Evolutionary conservation across 2,329 filamentous ascomycete species (phyloP), one percentile per base, ranked within the genome.

Genomic region (Clonostachys sp.): DNA sequence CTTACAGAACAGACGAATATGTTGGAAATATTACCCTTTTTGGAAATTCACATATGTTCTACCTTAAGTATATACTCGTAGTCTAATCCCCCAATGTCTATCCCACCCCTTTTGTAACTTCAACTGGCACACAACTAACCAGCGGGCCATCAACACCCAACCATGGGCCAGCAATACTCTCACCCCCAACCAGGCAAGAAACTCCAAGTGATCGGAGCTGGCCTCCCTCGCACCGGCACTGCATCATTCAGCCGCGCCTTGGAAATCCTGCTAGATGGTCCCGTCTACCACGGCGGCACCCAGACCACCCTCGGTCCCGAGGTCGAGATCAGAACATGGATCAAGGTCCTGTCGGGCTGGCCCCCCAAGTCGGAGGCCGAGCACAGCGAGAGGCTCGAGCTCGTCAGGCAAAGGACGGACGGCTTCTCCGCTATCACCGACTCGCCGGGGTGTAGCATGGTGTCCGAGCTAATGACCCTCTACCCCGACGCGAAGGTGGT

Each of bases 401-500:
- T 66, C 6, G 58, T 73, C 7, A 60, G 60, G 48, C 57, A 67
- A 41, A 57, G 62, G 12, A 61, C 65, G 4, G 61, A 63, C 13
- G 73, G 74, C 20, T 78, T 71, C 51, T 68, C 67, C 5, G 73
- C 67, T n/a, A 62, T 69, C 35, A 71, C 72, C 35, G 75, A 78
- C 53, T 53, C 64, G 14, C 73, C 74, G 0, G 62, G 61, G 5
- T 62, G 61, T 14, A 60, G 66, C 44, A 66, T 76, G 24, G 58
- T 74, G 16, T 61, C 66, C 13, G 72, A 78, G 51, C 57, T 78
- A 35, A 54, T 77, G 49, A 64, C 71, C 47, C 51, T 76, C 9
- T 77, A 76, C 49, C 74, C 75, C 0, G 64, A 77, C 30, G 73
- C 73, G 12, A 69, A 69, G 47, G 72, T 77, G 5, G 66, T 78